These are phyloP conservation scores for Fremontodendron californicum DNA, from an alignment of 345 rosid genomes.

Conservation along the genomic window DNA sequence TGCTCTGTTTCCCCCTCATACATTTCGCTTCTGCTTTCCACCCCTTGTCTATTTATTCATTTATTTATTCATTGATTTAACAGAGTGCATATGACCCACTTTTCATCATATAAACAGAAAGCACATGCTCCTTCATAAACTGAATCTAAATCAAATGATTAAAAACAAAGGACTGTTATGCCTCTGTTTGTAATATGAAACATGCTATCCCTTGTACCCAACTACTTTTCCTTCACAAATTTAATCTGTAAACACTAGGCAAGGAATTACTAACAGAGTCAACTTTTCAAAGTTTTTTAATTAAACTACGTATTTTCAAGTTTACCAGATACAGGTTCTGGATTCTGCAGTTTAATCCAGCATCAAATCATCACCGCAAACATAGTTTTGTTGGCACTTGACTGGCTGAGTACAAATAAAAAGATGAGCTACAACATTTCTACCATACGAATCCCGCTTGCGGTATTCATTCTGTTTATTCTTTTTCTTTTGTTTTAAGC, in stretches of 20 bases:
- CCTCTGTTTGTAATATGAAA: not conserved
- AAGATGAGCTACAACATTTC: not conserved
- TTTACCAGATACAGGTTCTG: not conserved
- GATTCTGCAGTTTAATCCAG: not conserved
- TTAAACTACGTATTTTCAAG: not conserved
- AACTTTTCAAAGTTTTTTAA: not conserved
- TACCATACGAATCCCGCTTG: not conserved
- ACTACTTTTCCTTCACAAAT: not conserved
- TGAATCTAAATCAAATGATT: too few species aligned
- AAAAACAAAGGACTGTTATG: not conserved
- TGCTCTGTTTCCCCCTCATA: too few species aligned
- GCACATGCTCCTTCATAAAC: not conserved
- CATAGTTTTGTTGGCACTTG: not conserved
- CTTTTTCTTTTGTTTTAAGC: not conserved
- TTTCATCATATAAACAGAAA: not conserved
- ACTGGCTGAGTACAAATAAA: not conserved
- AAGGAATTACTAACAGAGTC: not conserved
- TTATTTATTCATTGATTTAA: not conserved
- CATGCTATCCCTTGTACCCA: not conserved
- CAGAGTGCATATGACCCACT: not conserved
- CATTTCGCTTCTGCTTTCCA: not conserved
- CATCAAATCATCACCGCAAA: not conserved
- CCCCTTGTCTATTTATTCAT: not conserved
- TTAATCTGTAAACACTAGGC: not conserved
- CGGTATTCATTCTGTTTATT: not conserved